Base-by-base conservation (phyloP, 441 rosid genomes). In the Adansonia madagascariensis region DNA sequence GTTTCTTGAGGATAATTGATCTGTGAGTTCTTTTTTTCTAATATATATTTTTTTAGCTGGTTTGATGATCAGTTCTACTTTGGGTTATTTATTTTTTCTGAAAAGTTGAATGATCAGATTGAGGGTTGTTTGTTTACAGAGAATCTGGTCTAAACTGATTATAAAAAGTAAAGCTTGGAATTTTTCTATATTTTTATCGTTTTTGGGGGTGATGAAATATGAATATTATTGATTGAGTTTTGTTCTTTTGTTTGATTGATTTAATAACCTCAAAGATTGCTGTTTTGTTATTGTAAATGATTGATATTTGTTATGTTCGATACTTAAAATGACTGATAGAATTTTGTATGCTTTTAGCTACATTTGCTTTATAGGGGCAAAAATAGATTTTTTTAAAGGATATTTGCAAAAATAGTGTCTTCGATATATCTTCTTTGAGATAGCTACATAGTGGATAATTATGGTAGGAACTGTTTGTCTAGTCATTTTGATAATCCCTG, bases 101-200 rank as follows among this genome's bases (percentile, higher is more conserved):
- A 39, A 49, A 49, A 31, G 66, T 72, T 73, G 55, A 66, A 80
- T 83, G 90, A 83, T 83, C 84, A 79, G 85, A 60, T 27, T 76
- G 15, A 11, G 6, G 22, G 76, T 78, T 63, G 64, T 73, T 76
- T 74, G 47, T 46, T 71, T 61, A 18, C n/a, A 56, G 60, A 56
- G 50, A 81, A 57, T 67, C 77, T 31, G 47, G 53, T n/a, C 44
- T 71, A 55, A 20, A 76, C 73, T 39, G 78, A 49, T 66, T 75
- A 49, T 53, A 41, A 63, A 43, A 46, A 8, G 47, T 20, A 15
- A 18, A 18, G 9, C 8, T 73, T 75, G 60, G 39, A 2, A 17
- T 71, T n/a, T 55, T 6, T 5, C 17, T 44, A 8, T 11, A 22
- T 47, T 61, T 8, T 49, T 1, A 17, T 55, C 60, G 27, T 14